phyloP scores from a whole-genome alignment of 1,139 yeast genomes.

The Candida neerlandica region DNA sequence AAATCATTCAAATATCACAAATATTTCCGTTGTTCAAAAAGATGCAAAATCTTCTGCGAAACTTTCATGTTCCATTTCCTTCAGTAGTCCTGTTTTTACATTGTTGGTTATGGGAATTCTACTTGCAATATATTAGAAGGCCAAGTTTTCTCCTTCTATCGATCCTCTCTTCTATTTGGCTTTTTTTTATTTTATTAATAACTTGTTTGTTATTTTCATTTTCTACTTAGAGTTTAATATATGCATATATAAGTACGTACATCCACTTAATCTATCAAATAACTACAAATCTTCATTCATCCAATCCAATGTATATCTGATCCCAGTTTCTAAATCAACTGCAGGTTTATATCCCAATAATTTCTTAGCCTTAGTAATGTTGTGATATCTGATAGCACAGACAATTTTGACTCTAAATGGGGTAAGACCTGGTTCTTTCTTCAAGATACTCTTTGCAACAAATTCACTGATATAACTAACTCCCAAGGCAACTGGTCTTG shows the following conservation, averaged over 20 bases:
- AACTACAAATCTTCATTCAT: constrained; percentile 65
- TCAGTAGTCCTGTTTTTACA: neutral
- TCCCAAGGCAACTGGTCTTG: constrained; percentile 70
- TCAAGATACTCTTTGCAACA: constrained; percentile 58
- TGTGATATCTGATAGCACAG: constrained; percentile 95
- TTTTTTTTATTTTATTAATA: neutral
- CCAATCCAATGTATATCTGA: constrained; percentile 80
- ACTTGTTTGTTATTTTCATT: neutral
- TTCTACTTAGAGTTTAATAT: neutral
- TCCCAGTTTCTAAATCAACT: constrained; percentile 82
- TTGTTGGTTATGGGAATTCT: neutral
- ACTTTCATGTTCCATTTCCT: neutral
- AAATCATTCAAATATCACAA: constrained; percentile 2
- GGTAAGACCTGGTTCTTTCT: constrained; percentile 92
- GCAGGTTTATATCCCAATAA: constrained; percentile 79
- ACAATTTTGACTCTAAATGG: constrained; percentile 93
- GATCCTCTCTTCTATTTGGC: neutral
- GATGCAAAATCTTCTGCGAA: neutral
- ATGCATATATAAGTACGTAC: constrained; percentile 1
- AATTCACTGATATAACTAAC: constrained; percentile 82
- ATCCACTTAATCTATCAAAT: neutral
- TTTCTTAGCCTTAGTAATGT: constrained; percentile 81
- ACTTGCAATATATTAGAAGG: constrained; percentile 2
- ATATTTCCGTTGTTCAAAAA: neutral
- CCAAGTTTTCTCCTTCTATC: neutral